phyloP scores from a whole-genome alignment of 192 early-diverging fungal genomes.

The Podila minutissima region DNA sequence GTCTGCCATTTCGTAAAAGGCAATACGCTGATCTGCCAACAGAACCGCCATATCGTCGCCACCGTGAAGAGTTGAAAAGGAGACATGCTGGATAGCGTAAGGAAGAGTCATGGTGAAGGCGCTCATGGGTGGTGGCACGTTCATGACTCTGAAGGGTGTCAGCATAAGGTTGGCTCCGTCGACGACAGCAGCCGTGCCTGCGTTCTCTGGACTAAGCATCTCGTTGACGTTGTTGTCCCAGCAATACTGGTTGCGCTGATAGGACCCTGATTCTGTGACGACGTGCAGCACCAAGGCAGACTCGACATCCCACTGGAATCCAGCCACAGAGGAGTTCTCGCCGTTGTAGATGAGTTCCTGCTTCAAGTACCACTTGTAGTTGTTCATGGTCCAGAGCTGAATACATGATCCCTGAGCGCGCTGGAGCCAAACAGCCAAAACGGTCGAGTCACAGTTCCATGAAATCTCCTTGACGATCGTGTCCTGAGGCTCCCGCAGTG shows the following conservation, averaged over 20 bases:
- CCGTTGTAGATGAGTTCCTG: slow-evolving; percentile 74
- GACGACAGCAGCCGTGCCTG: slow-evolving; percentile 20
- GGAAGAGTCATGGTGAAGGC: slow-evolving; percentile 52
- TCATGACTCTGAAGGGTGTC: slow-evolving; percentile 84
- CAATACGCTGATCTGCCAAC: slow-evolving; percentile 61
- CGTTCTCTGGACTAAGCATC: slow-evolving; percentile 25
- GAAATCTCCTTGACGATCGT: slow-evolving; percentile 66
- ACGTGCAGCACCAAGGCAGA: slow-evolving; percentile 70
- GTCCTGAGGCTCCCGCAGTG: slow-evolving; percentile 66
- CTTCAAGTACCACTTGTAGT: slow-evolving; percentile 98
- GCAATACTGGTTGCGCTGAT: slow-evolving; percentile 41
- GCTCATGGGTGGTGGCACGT: slow-evolving; percentile 97
- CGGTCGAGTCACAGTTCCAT: slow-evolving; percentile 94
- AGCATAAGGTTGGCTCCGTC: slow-evolving; percentile 60
- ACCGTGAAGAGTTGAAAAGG: slow-evolving; percentile 68
- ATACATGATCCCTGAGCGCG: slow-evolving; percentile 54
- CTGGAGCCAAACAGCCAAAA: slow-evolving; percentile 79
- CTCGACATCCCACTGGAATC: slow-evolving; percentile 88
- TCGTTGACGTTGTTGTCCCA: slow-evolving; percentile 47
- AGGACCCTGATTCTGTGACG: slow-evolving; percentile 53
- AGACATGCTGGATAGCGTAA: slow-evolving; percentile 61
- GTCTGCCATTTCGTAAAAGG: slow-evolving; percentile 49
- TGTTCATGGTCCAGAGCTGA: slow-evolving; percentile 92
- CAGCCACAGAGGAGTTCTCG: slow-evolving; percentile 51
- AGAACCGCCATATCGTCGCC: slow-evolving; percentile 82